phyloP scores from a whole-genome alignment of 2,329 filamentous ascomycete genomes.

The Zymoseptoria brevis region DNA sequence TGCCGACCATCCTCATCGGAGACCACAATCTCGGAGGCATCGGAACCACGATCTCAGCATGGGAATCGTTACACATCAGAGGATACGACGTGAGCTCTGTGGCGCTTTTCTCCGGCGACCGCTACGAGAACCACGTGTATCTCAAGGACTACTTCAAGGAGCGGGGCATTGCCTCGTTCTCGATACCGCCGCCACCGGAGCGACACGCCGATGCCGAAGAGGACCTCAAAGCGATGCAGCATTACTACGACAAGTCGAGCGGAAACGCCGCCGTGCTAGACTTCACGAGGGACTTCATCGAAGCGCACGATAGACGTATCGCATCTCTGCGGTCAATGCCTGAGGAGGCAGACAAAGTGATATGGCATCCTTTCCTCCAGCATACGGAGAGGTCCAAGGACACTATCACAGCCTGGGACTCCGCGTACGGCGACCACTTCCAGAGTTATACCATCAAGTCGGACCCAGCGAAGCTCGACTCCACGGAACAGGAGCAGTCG shows the following conservation, averaged over 20 bases:
- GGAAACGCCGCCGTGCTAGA: slow-evolving; percentile 33
- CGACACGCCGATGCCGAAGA: slow-evolving; percentile 33
- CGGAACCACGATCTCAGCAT: slow-evolving; percentile 69
- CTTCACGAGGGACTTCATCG: slow-evolving; percentile 46
- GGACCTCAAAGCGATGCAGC: slow-evolving; percentile 51
- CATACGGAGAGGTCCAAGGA: slow-evolving; percentile 56
- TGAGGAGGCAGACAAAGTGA: slow-evolving; percentile 51
- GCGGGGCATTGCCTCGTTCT: slow-evolving; percentile 49
- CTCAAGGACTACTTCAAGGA: slow-evolving; percentile 59
- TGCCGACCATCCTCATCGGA: slow-evolving; percentile 66
- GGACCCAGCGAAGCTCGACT: slow-evolving; percentile 21
- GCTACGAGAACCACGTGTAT: slow-evolving; percentile 62
- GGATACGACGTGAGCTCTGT: slow-evolving; percentile 69
- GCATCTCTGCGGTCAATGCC: slow-evolving; percentile 54
- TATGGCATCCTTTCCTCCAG: slow-evolving; percentile 87
- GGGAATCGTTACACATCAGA: slow-evolving; percentile 67
- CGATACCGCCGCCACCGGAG: slow-evolving; percentile 53
- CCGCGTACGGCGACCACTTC: slow-evolving; percentile 71
- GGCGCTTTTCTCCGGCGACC: slow-evolving; percentile 57
- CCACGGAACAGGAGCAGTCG: slow-evolving; percentile 16
- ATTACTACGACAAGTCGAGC: slow-evolving; percentile 54
- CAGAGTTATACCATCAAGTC: slow-evolving; percentile 45
- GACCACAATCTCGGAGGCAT: slow-evolving; percentile 73
- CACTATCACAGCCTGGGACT: slow-evolving; percentile 69
- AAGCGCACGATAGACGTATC: slow-evolving; percentile 50